phyloP scores from a whole-genome alignment of 2,329 filamentous ascomycete species.

The Polytolypa hystricis region DNA sequence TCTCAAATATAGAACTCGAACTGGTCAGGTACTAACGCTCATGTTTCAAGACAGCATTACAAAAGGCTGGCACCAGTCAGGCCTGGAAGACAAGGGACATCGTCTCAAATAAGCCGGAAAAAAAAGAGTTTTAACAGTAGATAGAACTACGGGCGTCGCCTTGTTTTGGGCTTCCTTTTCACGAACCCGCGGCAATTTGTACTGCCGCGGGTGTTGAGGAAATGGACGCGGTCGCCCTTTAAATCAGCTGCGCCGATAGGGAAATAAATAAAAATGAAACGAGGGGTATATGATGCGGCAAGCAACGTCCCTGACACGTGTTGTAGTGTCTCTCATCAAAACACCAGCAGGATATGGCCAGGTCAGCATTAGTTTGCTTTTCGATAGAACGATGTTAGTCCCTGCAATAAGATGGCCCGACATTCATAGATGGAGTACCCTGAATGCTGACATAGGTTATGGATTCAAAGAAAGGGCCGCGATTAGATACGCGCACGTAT shows the following conservation, averaged over 20 bases:
- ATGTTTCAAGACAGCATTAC: too few relatives aligned
- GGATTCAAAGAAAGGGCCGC: too few relatives aligned
- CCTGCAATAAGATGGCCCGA: too few relatives aligned
- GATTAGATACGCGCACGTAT: too few relatives aligned
- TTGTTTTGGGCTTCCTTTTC: conserved; percentile 4
- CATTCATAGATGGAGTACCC: too few relatives aligned
- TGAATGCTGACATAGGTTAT: too few relatives aligned
- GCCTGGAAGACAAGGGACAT: neutral
- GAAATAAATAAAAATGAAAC: neutral
- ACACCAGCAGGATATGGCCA: too few relatives aligned
- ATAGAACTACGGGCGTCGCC: neutral
- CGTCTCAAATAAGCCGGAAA: neutral
- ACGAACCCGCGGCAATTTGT: neutral
- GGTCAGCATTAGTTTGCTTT: too few relatives aligned
- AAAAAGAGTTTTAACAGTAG: conserved; percentile 1
- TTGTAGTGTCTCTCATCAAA: conserved; percentile 3
- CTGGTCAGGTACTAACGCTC: too few relatives aligned
- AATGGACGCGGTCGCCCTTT: conserved; percentile 2
- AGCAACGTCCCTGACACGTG: conserved; percentile 2
- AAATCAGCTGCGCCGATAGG: neutral
- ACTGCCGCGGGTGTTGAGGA: neutral
- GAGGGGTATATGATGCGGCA: neutral
- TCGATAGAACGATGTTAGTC: too few relatives aligned
- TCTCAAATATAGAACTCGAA: too few relatives aligned
- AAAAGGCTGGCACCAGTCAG: conserved; percentile 2